These are phyloP conservation scores for Blastomyces gilchristii DNA, from an alignment of 2,329 filamentous ascomycete species.

Conservation along the genomic window DNA sequence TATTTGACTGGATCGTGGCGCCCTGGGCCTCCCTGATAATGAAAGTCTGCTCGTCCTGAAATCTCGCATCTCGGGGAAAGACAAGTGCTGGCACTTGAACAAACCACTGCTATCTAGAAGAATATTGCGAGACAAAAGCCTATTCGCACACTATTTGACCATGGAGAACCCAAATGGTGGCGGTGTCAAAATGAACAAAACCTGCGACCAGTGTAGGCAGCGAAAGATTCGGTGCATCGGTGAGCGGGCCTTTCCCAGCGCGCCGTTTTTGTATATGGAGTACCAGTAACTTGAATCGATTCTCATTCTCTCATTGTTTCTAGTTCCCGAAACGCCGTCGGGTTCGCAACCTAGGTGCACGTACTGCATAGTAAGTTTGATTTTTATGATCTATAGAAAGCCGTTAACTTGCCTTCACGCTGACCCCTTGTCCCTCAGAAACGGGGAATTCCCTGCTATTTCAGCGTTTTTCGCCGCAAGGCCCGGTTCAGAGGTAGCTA, in stretches of 20 bases:
- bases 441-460: background rate
- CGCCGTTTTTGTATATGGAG: background rate
- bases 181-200: background rate
- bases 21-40: no score
- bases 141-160: background rate
- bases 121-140: background rate
- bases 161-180: background rate
- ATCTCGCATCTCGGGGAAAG: no score
- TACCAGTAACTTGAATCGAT: background rate
- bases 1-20: no score
- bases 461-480: background rate
- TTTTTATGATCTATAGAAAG: background rate
- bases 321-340: background rate
- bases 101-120: background rate
- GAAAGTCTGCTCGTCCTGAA: no score
- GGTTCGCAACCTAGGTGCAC: background rate
- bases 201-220: background rate
- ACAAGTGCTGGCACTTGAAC: no score
- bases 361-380: background rate
- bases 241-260: background rate
- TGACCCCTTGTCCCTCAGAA: background rate
- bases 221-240: background rate
- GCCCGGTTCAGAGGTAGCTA: background rate
- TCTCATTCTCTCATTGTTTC: background rate
- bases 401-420: background rate